These are phyloP conservation scores for Gautieria morchelliformis DNA, from an alignment of 768 basidiomycete genomes.

Conservation along the genomic window DNA sequence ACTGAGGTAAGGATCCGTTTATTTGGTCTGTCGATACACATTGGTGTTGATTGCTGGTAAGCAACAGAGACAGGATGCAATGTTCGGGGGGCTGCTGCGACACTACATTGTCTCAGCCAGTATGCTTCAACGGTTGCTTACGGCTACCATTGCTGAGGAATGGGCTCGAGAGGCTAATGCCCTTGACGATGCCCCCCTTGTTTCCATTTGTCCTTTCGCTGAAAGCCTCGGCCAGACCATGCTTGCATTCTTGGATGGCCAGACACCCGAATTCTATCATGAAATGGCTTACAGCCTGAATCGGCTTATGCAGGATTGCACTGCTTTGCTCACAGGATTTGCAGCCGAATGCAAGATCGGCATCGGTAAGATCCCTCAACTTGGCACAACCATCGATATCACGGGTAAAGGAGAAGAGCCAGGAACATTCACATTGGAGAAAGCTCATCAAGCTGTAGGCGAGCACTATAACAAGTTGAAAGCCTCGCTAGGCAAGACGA, in stretches of 20 bases:
- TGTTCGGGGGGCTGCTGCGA: slow-evolving; percentile 64
- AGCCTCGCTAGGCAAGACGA: slow-evolving; percentile 61
- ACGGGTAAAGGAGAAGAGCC: slow-evolving; percentile 39
- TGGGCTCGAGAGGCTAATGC: slow-evolving; percentile 54
- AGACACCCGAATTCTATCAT: slow-evolving; percentile 73
- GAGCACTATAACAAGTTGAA: slow-evolving; percentile 66
- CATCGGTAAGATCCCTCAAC: slow-evolving; percentile 62
- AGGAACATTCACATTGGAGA: slow-evolving; percentile 70
- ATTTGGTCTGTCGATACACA: background rate
- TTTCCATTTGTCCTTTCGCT: slow-evolving; percentile 50
- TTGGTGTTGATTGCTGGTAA: background rate
- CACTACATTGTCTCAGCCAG: slow-evolving; percentile 82
- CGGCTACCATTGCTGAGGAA: slow-evolving; percentile 83
- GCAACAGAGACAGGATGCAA: slow-evolving; percentile 39
- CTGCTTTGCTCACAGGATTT: slow-evolving; percentile 74
- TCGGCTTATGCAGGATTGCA: slow-evolving; percentile 74
- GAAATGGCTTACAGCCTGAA: slow-evolving; percentile 80
- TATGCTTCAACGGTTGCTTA: slow-evolving; percentile 83
- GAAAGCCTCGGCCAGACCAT: slow-evolving; percentile 60
- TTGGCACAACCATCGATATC: slow-evolving; percentile 72
- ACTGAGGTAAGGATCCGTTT: slow-evolving; percentile 32
- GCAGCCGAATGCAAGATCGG: slow-evolving; percentile 81
- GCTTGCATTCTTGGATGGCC: slow-evolving; percentile 62
- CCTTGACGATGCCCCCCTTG: slow-evolving; percentile 28
- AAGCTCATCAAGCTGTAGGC: slow-evolving; percentile 63